Evolutionary conservation across 2,329 filamentous ascomycete species (phyloP), one percentile per base, ranked within the genome.

Genomic region (Cytospora schulzeri): DNA sequence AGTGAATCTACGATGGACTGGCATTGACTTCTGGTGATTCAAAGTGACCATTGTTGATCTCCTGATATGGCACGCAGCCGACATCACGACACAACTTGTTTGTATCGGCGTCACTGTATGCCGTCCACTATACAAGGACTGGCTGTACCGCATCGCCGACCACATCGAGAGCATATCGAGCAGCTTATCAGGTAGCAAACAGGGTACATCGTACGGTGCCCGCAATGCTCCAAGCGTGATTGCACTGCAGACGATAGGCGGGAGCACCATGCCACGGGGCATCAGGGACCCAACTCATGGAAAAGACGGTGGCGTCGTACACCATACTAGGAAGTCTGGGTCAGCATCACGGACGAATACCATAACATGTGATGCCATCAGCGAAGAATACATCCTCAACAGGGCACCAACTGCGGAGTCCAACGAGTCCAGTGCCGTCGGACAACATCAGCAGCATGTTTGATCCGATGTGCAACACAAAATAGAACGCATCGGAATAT

Each of bases 121-220:
- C 33, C 65, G 65, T 19, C 65, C 65, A 2, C 15, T 67, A 19
- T 67, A 67, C 33, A 67, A 67, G 22, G 58, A 67, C 19, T 67
- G 58, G 58, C 48, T 67, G 11, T 50, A 67, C 41, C 53, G 52
- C n/a, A 55, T 67, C n/a, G 58, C 38, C 5, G 62, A 57, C 15
- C 55, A 22, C 2, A 53, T 67, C 22, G 59, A 65, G 15, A 58
- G 29, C 19, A 4, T 26, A 1, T 31, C 51, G 9, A n/a, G 28
- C 7, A 52, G 28, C 5, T 11, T 3, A 19, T 29, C 22, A 45
- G 17, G 9, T 19, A 41, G 8, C 19, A 53, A 51, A 8, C 12
- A 60, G 9, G 55, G 54, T 6, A 22, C 58, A 9, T 15, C 24
- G 8, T 55, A 41, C 19, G 31, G 58, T 4, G 50, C 22, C 19